phyloP scores from a whole-genome alignment of 2,329 filamentous ascomycete genomes.

The Fusarium longipes region DNA sequence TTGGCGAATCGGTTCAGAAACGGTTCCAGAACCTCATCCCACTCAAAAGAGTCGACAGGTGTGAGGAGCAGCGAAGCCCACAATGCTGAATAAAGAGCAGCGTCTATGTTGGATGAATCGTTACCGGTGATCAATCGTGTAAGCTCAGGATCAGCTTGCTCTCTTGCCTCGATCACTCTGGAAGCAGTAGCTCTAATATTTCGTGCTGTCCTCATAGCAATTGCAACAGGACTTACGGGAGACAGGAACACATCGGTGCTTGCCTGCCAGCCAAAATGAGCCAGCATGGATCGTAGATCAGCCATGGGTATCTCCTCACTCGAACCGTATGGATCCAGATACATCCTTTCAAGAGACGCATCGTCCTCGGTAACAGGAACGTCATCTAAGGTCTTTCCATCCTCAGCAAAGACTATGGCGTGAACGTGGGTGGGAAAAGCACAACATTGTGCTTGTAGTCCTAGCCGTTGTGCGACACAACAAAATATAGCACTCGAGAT shows the following conservation, averaged over 20 bases:
- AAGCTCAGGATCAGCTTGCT: slow-evolving; percentile 45
- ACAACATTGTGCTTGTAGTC: slow-evolving; percentile 80
- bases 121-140: slow-evolving; percentile 53
- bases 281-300: slow-evolving; percentile 70
- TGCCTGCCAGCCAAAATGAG: slow-evolving; percentile 58
- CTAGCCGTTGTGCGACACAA: slow-evolving; percentile 78
- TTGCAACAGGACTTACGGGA: slow-evolving; percentile 71
- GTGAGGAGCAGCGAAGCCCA: slow-evolving; percentile 75
- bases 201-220: slow-evolving; percentile 77
- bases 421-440: slow-evolving; percentile 89
- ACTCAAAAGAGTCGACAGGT: slow-evolving; percentile 59
- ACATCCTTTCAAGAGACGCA: slow-evolving; percentile 67
- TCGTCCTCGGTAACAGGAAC: slow-evolving; percentile 52
- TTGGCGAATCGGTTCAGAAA: slow-evolving; percentile 63
- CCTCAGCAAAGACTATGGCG: slow-evolving; percentile 75
- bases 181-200: slow-evolving; percentile 81
- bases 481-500: slow-evolving; percentile 91
- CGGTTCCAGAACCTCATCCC: slow-evolving; percentile 71
- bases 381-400: slow-evolving; percentile 70
- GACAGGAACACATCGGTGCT: slow-evolving; percentile 65
- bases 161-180: slow-evolving; percentile 46
- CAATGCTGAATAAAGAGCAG: slow-evolving; percentile 76
- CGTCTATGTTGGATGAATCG: slow-evolving; percentile 59
- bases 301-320: slow-evolving; percentile 72
- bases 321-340: slow-evolving; percentile 83